phyloP scores from a whole-genome alignment of 768 basidiomycete genomes.

The Cystobasidium tubakii region DNA sequence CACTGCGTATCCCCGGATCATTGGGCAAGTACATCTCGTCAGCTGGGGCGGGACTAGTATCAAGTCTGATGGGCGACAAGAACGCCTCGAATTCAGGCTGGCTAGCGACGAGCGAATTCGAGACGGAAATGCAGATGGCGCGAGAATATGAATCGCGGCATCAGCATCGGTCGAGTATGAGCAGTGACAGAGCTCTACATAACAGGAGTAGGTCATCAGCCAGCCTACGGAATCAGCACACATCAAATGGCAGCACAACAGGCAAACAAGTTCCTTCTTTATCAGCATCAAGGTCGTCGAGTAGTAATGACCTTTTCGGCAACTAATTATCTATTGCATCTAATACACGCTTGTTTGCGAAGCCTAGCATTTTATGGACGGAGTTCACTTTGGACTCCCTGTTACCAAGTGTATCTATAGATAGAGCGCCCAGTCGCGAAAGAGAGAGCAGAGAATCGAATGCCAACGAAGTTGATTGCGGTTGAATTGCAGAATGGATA shows the following conservation, averaged over 20 bases:
- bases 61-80: conserved; percentile 2
- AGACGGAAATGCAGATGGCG: conserved; percentile 31
- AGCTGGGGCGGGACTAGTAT: conserved; percentile 19
- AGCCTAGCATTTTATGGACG: not conserved
- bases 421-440: no score
- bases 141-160: not conserved
- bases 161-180: not conserved
- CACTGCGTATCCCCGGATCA: not conserved
- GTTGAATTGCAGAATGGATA: not conserved
- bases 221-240: not conserved
- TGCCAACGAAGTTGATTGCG: no score
- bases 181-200: not conserved
- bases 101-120: conserved; percentile 8
- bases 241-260: not conserved
- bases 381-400: no score
- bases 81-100: not conserved
- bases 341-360: no score
- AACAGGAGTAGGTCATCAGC: not conserved
- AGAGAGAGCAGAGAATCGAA: not conserved
- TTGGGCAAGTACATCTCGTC: not conserved
- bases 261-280: not conserved
- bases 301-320: not conserved
- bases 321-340: no score
- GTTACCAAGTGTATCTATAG: not conserved
- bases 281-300: not conserved